Percentiles rank a stretch among this genome's conserved stretches.
phyloP scores from a whole-genome alignment of 768 basidiomycete species.

The Imleria badia region DNA sequence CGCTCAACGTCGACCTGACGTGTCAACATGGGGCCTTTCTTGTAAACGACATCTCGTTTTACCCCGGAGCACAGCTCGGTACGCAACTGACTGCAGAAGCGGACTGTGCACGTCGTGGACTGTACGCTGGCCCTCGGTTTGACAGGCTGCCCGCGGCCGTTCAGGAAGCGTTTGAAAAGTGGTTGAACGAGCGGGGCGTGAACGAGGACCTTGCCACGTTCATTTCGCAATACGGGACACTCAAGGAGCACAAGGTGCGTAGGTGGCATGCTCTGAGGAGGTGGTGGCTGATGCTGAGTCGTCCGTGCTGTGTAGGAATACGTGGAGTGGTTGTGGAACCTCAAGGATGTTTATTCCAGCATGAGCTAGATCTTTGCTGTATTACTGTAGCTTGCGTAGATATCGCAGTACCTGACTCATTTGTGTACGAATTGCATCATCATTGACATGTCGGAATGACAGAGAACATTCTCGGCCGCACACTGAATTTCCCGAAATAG shows the following conservation, averaged over 20 bases:
- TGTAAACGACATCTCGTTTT: conserved; percentile 90
- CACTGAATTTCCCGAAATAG: neutral
- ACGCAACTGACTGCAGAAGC: conserved; percentile 82
- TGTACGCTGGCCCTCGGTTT: conserved; percentile 94
- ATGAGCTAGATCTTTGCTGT: conserved; percentile 21
- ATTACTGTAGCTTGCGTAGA: neutral
- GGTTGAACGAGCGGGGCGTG: conserved; percentile 86
- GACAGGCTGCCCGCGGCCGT: conserved; percentile 84
- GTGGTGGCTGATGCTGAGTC: conserved; percentile 7
- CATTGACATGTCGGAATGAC: neutral
- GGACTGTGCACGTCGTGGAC: conserved; percentile 89
- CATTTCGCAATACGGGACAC: conserved; percentile 83
- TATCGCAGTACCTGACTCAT: conserved; percentile 4
- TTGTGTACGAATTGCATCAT: conserved; percentile 21
- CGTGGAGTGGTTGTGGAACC: conserved; percentile 79
- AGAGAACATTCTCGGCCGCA: conserved; percentile 19
- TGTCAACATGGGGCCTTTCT: conserved; percentile 78
- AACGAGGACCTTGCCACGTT: conserved; percentile 80
- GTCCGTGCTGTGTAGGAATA: conserved; percentile 65
- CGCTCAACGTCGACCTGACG: conserved; percentile 75
- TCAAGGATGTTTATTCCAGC: conserved; percentile 84
- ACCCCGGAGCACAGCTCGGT: conserved; percentile 68
- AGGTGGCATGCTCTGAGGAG: neutral
- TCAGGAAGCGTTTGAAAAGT: conserved; percentile 91
- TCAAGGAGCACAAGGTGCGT: conserved; percentile 89